Evolutionary conservation across 179 eudicot genomes (phyloP), one percentile per base, ranked within the genome.

Genomic region (Sideroxylon spinosum): DNA sequence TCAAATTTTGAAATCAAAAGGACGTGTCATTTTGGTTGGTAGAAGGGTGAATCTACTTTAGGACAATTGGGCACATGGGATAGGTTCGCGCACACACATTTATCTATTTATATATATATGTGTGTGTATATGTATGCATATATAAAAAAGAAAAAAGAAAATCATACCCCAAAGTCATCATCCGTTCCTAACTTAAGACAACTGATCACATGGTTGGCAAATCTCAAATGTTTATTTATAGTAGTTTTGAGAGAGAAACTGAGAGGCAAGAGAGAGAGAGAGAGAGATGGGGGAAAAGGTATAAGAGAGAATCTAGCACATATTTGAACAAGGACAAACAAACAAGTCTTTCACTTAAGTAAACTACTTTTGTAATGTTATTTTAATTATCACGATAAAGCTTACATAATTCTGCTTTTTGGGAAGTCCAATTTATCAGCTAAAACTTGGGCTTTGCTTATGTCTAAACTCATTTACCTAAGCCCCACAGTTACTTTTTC

Each of bases 311-410:
- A 84, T 81, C 86, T 77, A 71, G 70, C 56, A 77, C 78, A 76
- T 44, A 78, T 82, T 84, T 78, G 87, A 84, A 86, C 77, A 84
- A 79, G 77, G 87, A 86, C 89, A 84, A 84, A 76, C 60, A 78
- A 84, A 75, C 78, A 84, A 79, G 76, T 73, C 53, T 76, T 81
- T 80, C 86, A 80, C 85, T 84, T 78, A 74, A 16, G 44, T 37
- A 37, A 61, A 76, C 75, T 77, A 70, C 53, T 71, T 62, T 56
- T 7, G 20, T 49, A 78, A 48, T 78, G 29, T 20, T 86, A 84
- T 46, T 86, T 86, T 81, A 77, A 62, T 74, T 56, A 77, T 71
- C 66, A 65, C 78, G 80, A 81, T 69, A 83, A 81, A 86, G 85
- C 77, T 71, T 69, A 25, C 64, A 44, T 23, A 65, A 44, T 80